Evolutionary conservation across 2,329 filamentous ascomycete species (phyloP).

Genomic region (Xylariaceae sp.): DNA sequence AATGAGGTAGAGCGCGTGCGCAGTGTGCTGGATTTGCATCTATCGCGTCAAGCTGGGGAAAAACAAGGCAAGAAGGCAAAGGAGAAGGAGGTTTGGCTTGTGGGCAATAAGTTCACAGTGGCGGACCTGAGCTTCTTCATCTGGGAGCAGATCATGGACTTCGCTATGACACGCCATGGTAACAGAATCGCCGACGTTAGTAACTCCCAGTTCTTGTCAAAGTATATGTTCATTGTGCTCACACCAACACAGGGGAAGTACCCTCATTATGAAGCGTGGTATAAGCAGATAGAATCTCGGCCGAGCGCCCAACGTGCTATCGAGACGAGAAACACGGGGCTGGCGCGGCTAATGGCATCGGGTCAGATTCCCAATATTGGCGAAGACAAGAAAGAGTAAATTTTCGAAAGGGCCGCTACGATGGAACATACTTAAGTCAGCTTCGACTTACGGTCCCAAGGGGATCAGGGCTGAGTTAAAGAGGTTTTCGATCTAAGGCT

Average conservation of each 20-base stretch:
- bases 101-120: constrained; percentile 18
- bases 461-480: too few species aligned
- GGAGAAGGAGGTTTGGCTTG: constrained; percentile 16
- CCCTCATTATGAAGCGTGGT: constrained; percentile 18
- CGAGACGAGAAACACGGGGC: constrained; percentile 5
- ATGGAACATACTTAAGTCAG: too few species aligned
- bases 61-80: constrained; percentile 17
- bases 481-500: too few species aligned
- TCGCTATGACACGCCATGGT: neutral
- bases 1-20: constrained; percentile 41
- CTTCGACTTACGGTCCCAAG: too few species aligned
- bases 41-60: constrained; percentile 22
- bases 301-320: constrained; percentile 13
- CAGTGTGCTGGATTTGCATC: constrained; percentile 39
- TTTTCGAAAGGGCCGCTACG: too few species aligned
- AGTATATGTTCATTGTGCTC: neutral
- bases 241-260: constrained; percentile 11
- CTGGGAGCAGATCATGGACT: constrained; percentile 16
- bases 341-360: neutral
- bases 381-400: neutral
- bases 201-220: neutral
- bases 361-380: neutral
- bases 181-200: constrained; percentile 5
- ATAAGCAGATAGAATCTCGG: constrained; percentile 12
- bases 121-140: constrained; percentile 21